A percentile compares a stretch with the other conserved stretches of the same genome.
Conservation (phyloP, 2,329 filamentous ascomycete species). For the Chrysoporthe cubensis region DNA sequence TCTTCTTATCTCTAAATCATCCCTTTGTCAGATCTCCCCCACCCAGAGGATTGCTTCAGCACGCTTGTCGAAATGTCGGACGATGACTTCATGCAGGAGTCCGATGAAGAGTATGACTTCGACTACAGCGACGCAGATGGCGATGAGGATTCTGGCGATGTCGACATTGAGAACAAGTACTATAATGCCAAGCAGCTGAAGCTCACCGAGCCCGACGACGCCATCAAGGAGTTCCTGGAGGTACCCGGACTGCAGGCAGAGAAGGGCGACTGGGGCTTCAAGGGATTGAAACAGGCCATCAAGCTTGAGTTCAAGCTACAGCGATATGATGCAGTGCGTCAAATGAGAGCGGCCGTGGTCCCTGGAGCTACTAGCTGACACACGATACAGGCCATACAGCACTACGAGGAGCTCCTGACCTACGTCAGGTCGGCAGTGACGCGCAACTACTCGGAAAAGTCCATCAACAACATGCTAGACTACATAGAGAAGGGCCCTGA, state of each 20-base stretch:
- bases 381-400: slow-evolving; percentile 73
- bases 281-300: slow-evolving; percentile 95
- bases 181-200: slow-evolving; percentile 99
- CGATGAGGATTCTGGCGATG: slow-evolving; percentile 83
- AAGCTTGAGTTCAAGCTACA: slow-evolving; percentile 94
- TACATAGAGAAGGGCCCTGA: slow-evolving; percentile 90
- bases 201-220: slow-evolving; percentile 80
- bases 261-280: slow-evolving; percentile 99
- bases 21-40: neutral
- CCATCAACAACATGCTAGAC: slow-evolving; percentile 99
- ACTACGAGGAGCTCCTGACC: slow-evolving; percentile 93
- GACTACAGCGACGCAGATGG: slow-evolving; percentile 86
- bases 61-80: slow-evolving; percentile 68
- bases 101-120: slow-evolving; percentile 92
- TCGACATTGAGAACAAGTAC: slow-evolving; percentile 99
- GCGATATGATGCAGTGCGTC: slow-evolving; percentile 76
- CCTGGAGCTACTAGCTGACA: slow-evolving; percentile 32
- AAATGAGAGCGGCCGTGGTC: neutral
- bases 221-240: slow-evolving; percentile 89
- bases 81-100: slow-evolving; percentile 94
- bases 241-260: slow-evolving; percentile 83
- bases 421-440: slow-evolving; percentile 98
- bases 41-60: too few relatives aligned
- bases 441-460: slow-evolving; percentile 98
- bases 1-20: neutral